Evolutionary conservation across 208 protist genomes (phyloP), one percentile per base, ranked within the genome.

Genomic region (Leishmania tarentolae): DNA sequence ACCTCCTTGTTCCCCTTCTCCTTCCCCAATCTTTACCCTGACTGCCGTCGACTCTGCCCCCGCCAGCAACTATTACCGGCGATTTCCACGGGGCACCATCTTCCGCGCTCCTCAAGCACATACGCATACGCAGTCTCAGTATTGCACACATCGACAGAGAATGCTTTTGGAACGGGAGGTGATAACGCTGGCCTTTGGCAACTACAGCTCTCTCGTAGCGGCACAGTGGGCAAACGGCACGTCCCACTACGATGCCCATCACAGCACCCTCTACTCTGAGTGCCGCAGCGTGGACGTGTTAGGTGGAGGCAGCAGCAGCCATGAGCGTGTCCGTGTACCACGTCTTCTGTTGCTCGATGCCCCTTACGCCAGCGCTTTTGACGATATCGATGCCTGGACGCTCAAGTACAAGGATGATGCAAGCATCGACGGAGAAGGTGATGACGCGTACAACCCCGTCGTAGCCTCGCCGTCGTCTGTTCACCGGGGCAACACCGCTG

Each of bases 201-300:
- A 97, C 88, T 97, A 95, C 84, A 83, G 91, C 81, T 89, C 92
- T 8, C 89, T 97, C 44, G 90, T 97, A 3, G 94, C 92, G 5
- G 91, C 94, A 52, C 94, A 97, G 84, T 97, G 94, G 92, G 91
- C 89, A 47, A 97, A 97, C 78, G 91, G 94, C 50, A 96, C 91
- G 7, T 93, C 91, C 31, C 46, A 80, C 59, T 96, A 86, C 78
- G 94, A 97, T 78, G 83, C 76, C 24, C 82, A 90, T 46, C 90
- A 91, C 77, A 53, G n/a, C 37, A 97, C 94, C 7, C 86, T 97
- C 17, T 97, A 96, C 76, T 57, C 66, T 3, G 92, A 95, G 82
- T 88, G 91, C 35, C 53, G 82, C 2, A 42, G 31, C 1, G 59
- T 76, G 17, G 42, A 83, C 37, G 89, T 94, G 24, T 46, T 83